These are phyloP conservation scores for Leishmania martiniquensis DNA, from an alignment of 208 protist species.

Conservation along the genomic window DNA sequence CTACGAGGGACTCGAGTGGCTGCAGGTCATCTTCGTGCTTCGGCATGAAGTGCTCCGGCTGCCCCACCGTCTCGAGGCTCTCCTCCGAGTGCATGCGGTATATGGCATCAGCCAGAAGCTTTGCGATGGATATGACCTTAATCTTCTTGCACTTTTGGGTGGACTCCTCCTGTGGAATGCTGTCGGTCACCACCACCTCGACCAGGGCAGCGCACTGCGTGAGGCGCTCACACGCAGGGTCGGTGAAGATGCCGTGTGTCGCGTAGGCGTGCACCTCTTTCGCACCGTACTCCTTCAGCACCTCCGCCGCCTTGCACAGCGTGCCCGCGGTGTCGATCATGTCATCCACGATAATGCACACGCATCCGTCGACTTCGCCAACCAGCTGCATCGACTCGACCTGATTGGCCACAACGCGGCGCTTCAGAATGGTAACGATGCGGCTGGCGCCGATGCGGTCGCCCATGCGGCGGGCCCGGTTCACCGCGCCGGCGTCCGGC, in stretches of 20 bases:
- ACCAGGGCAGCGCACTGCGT: constrained; percentile 86
- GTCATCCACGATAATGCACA: constrained; percentile 97
- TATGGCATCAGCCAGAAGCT: constrained; percentile 89
- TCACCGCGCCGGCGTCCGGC: constrained; percentile 96
- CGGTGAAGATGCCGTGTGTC: constrained; percentile 96
- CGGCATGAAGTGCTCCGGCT: constrained; percentile 29
- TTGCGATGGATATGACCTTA: constrained; percentile 87
- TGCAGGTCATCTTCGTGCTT: constrained; percentile 75
- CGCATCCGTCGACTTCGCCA: constrained; percentile 94
- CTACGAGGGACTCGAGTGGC: constrained; percentile 79
- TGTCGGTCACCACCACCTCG: constrained; percentile 94
- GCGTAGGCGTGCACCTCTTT: constrained; percentile 93
- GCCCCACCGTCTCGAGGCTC: constrained; percentile 69
- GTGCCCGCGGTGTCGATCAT: constrained; percentile 98
- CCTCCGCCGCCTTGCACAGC: constrained; percentile 94
- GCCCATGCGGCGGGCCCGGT: constrained; percentile 85
- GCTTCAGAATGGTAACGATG: constrained; percentile 96
- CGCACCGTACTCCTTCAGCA: constrained; percentile 94
- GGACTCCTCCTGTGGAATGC: constrained; percentile 84
- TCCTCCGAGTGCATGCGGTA: constrained; percentile 87
- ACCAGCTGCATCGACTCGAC: constrained; percentile 95
- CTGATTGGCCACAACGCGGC: constrained; percentile 93
- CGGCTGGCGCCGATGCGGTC: constrained; percentile 82
- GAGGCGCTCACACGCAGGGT: constrained; percentile 93
- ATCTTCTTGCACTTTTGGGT: constrained; percentile 78